Evolutionary conservation across 805 yeast species (phyloP).

Genomic region (Wickerhamomyces subpelliculosus): DNA sequence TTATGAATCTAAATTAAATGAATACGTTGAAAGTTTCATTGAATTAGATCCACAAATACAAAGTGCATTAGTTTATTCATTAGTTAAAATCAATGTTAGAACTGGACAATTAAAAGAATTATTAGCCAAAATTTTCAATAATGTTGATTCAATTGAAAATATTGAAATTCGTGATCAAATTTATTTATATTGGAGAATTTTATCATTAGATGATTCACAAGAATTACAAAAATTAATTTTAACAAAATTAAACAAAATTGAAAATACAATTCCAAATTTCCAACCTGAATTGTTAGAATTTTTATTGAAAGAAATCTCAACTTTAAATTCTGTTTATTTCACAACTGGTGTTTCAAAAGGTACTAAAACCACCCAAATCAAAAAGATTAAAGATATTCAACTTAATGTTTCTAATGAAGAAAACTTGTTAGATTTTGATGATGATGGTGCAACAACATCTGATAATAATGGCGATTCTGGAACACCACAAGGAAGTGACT

Average conservation of each 20-base stretch:
- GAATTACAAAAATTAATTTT: conserved; percentile 43
- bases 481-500: conserved; percentile 10
- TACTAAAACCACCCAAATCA: conserved; percentile 31
- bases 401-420: conserved; percentile 78
- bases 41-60: conserved; percentile 60
- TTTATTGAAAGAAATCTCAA: conserved; percentile 68
- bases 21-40: conserved; percentile 43
- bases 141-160: conserved; percentile 61
- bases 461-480: not conserved
- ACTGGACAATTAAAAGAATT: conserved; percentile 33
- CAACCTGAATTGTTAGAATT: conserved; percentile 62
- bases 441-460: conserved; percentile 33
- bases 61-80: conserved; percentile 48
- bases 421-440: conserved; percentile 80
- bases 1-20: conserved; percentile 38
- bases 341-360: conserved; percentile 54
- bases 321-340: conserved; percentile 84
- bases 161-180: conserved; percentile 80
- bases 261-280: conserved; percentile 64
- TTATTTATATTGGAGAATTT: conserved; percentile 70
- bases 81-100: conserved; percentile 48
- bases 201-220: conserved; percentile 39
- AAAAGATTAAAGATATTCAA: conserved; percentile 71
- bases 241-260: conserved; percentile 61
- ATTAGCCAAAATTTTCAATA: conserved; percentile 55